These are phyloP conservation scores for Ramichloridium luteum DNA, from an alignment of 2,329 filamentous ascomycete genomes.

Conservation along the genomic window DNA sequence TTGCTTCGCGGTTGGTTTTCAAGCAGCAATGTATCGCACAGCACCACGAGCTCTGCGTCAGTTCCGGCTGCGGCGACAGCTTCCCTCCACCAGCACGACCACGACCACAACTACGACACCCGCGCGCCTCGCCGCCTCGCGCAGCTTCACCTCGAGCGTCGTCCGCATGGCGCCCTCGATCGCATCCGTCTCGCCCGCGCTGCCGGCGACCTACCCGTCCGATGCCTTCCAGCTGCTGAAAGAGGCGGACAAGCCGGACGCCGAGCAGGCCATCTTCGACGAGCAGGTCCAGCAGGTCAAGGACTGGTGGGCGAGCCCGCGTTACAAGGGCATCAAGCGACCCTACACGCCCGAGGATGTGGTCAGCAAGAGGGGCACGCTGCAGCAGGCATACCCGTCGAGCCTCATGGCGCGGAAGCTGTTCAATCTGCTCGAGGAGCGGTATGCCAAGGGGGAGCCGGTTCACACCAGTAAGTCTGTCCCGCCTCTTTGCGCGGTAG, in stretches of 20 bases:
- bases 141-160: constrained; percentile 15
- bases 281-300: constrained; percentile 75
- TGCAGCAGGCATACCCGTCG: constrained; percentile 80
- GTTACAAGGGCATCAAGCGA: constrained; percentile 79
- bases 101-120: too few relatives aligned
- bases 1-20: too few relatives aligned
- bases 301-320: constrained; percentile 77
- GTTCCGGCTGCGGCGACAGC: constrained; percentile 15
- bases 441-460: constrained; percentile 65
- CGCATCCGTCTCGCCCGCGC: constrained; percentile 45
- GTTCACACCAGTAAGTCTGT: constrained; percentile 70
- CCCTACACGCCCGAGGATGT: constrained; percentile 86
- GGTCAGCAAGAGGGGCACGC: constrained; percentile 79
- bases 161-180: constrained; percentile 38
- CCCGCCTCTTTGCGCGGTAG: not conserved
- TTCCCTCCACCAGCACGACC: constrained; percentile 8
- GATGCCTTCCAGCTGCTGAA: constrained; percentile 80
- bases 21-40: constrained; percentile 22
- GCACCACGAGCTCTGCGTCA: constrained; percentile 20
- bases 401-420: constrained; percentile 92
- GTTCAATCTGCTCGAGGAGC: constrained; percentile 74
- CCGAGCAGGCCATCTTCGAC: constrained; percentile 77
- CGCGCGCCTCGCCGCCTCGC: too few relatives aligned
- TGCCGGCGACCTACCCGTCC: constrained; percentile 50
- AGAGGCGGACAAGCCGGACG: constrained; percentile 59